Evolutionary conservation across 1,139 yeast genomes (phyloP).

Genomic region (Pichia sp.): DNA sequence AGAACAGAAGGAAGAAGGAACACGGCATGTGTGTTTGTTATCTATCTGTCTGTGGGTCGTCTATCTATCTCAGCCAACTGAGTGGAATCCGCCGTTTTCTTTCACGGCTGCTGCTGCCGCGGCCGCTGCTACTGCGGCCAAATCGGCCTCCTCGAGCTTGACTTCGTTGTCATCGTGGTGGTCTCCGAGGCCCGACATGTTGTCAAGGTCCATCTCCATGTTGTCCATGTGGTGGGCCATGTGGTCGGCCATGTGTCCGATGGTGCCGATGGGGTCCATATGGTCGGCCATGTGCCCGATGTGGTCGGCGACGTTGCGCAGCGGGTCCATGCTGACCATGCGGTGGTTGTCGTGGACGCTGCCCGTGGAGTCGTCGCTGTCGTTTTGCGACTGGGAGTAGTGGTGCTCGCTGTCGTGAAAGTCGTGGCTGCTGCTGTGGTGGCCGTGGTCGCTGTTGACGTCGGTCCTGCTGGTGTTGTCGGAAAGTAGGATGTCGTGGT

Average conservation of each 20-base stretch:
- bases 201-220: not conserved
- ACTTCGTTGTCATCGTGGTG: not conserved
- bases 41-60: not conserved
- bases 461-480: constrained; percentile 4
- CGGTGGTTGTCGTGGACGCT: not conserved
- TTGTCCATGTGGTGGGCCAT: not conserved
- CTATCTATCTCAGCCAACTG: not conserved
- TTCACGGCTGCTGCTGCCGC: constrained; percentile 27
- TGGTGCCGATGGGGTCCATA: not conserved
- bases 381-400: not conserved
- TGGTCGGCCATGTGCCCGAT: not conserved
- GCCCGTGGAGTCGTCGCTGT: constrained; percentile 1
- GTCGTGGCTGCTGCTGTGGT: not conserved
- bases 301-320: not conserved
- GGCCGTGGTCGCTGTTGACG: constrained; percentile 2
- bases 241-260: not conserved
- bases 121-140: constrained; percentile 32
- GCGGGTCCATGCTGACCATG: not conserved
- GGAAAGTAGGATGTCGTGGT: constrained; percentile 1
- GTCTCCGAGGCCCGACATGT: constrained; percentile 1
- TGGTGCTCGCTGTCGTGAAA: not conserved
- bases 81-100: constrained; percentile 1
- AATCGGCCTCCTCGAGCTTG: constrained; percentile 25
- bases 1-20: not conserved
- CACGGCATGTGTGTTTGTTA: not conserved